Base-by-base conservation (phyloP, 139 green algal genomes). In the Spirogloea muscicola region DNA sequence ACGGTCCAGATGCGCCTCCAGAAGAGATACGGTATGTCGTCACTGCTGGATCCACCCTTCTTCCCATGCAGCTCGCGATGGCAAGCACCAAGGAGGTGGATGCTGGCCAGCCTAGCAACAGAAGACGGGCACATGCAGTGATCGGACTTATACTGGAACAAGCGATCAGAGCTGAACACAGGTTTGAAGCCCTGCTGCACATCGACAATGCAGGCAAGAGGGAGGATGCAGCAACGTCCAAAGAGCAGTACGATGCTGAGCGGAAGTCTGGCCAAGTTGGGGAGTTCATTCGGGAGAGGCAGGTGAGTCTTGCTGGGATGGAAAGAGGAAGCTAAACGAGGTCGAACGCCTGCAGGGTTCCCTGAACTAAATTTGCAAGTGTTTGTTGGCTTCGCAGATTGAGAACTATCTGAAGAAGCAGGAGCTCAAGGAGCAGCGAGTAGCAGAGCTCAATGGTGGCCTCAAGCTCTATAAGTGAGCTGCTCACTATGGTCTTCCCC, bases 211-310 rank as follows among this genome's bases (percentile, higher is more conserved):
- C 57, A 65, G 57, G 57, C 58, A 25, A 88, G 83, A 80, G 82
- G 49, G 87, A 75, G 74, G 85, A 88, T 36, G 82, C 92, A 80
- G 76, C 88, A 89, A 73, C 39, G 39, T 13, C 57, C 13, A 33
- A 27, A 36, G 65, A 69, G 29, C 36, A 76, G 57, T 76, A 55
- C 36, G 27, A 46, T 29, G 27, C 49, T 2, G 94, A 99, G 86
- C 84, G 93, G 18, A 69, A 42, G 0, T 91, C 91, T 31, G 94
- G 94, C 64, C 98, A 99, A 87, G 96, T 96, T 58, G 94, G 94
- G 62, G 80, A 78, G 2, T 92, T 91, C 49, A 97, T 91, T 58
- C 91, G 93, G 78, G 92, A 97, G 83, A 87, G 93, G 74, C 91
- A 95, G 74, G 76, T 88, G 66, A 77, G 31, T 18, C 9, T 43